Evolutionary conservation across 1,284 basidiomycete species (phyloP).

Genomic region (Pulveroboletus ridleyi): DNA sequence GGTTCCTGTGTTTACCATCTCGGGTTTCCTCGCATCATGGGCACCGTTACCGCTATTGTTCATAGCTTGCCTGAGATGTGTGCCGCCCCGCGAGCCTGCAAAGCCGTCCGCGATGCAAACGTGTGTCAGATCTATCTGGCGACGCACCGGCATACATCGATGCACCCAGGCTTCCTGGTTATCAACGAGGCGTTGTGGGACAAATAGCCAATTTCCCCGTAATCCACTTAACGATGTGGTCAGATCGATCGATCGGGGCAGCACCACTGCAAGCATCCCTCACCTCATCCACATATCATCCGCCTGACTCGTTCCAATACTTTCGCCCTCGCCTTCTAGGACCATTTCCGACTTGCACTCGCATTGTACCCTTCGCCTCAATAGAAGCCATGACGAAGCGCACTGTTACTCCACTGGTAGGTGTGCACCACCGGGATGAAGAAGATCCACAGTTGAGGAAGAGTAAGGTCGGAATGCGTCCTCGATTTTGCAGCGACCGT

Average conservation of each 20-base stretch:
- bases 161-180: slow-evolving; percentile 19
- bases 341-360: slow-evolving; percentile 3
- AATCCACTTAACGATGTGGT: slow-evolving; percentile 10
- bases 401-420: slow-evolving; percentile 6
- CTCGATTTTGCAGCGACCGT: background rate
- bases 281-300: slow-evolving; percentile 17
- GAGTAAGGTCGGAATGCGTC: slow-evolving; percentile 24
- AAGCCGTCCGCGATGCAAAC: background rate
- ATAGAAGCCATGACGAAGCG: slow-evolving; percentile 15
- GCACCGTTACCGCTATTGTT: background rate
- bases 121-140: slow-evolving; percentile 3
- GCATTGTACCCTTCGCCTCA: slow-evolving; percentile 5
- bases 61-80: background rate
- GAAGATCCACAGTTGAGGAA: slow-evolving; percentile 5
- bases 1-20: slow-evolving; percentile 18
- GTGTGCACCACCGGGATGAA: slow-evolving; percentile 2
- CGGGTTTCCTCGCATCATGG: background rate
- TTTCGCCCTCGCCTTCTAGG: slow-evolving; percentile 6
- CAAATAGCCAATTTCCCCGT: slow-evolving; percentile 3
- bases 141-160: slow-evolving; percentile 6
- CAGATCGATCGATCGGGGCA: slow-evolving; percentile 22
- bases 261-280: slow-evolving; percentile 6
- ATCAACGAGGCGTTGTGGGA: slow-evolving; percentile 29
- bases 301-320: slow-evolving; percentile 9
- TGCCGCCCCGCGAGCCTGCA: slow-evolving; percentile 5